A percentile compares a stretch with the other conserved stretches of the same genome.
These are phyloP conservation scores for Sphaerulina musiva DNA, from an alignment of 2,329 filamentous ascomycete species.

Conservation along the genomic window DNA sequence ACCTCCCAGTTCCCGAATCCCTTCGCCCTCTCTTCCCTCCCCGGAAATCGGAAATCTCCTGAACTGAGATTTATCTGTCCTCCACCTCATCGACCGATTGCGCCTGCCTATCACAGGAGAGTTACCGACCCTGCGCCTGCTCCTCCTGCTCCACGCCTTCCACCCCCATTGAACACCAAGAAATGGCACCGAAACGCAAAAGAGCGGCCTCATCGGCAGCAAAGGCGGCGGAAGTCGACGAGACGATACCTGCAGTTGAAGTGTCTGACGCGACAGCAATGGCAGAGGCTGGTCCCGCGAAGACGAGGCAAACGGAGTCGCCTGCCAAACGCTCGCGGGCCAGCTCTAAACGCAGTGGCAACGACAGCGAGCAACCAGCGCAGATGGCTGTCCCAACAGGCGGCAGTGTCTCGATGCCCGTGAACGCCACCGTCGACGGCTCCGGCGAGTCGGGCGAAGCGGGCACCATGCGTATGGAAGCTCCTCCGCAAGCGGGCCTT, in stretches of 20 bases:
- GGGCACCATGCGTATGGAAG: constrained; percentile 45
- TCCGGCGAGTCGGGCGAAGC: constrained; percentile 45
- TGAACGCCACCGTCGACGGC: constrained; percentile 49
- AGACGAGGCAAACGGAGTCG: constrained; percentile 73
- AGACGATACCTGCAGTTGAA: neutral
- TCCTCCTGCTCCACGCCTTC: too few relatives aligned
- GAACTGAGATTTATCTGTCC: too few relatives aligned
- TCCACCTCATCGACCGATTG: too few relatives aligned
- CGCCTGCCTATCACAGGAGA: too few relatives aligned
- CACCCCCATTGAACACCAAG: neutral
- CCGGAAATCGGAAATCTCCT: too few relatives aligned
- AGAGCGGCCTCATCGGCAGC: constrained; percentile 53
- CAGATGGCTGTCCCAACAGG: constrained; percentile 18
- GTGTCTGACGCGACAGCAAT: neutral
- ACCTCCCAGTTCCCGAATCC: too few relatives aligned
- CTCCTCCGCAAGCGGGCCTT: constrained; percentile 67
- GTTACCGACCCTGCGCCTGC: too few relatives aligned
- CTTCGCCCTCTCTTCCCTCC: too few relatives aligned
- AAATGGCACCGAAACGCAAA: constrained; percentile 64
- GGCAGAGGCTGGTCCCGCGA: constrained; percentile 45
- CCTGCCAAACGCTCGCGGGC: constrained; percentile 55
- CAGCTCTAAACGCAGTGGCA: constrained; percentile 32
- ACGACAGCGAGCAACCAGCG: constrained; percentile 45
- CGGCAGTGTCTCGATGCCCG: constrained; percentile 32
- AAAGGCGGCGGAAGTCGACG: constrained; percentile 11